Conservation (phyloP, 371 early-diverging fungal species). For the Homolaphlyctis polyrhiza region DNA sequence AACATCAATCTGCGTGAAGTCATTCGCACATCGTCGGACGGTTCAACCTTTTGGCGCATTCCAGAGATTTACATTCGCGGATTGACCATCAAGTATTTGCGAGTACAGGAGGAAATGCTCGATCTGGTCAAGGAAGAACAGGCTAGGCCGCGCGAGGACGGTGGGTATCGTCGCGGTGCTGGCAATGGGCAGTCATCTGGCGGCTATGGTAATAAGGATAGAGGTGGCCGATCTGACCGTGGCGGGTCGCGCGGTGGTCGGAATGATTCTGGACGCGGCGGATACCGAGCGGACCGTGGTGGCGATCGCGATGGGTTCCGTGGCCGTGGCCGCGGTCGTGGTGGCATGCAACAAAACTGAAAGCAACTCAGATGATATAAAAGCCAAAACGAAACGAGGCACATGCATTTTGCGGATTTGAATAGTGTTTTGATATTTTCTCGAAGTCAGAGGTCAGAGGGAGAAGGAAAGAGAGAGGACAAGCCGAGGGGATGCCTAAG, state of each 20-base stretch:
- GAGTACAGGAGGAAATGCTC: conserved; percentile 82
- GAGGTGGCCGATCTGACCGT: conserved; percentile 31
- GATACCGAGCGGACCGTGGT: conserved; percentile 19
- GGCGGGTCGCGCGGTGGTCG: conserved; percentile 35
- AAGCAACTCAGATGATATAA: neutral
- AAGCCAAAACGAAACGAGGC: neutral
- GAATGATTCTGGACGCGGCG: neutral
- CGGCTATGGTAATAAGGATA: conserved; percentile 13
- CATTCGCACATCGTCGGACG: conserved; percentile 89
- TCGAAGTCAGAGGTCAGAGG: too few species aligned
- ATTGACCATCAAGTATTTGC: conserved; percentile 89
- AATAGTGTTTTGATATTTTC: too few species aligned
- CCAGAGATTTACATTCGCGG: conserved; percentile 92
- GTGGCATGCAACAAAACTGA: conserved; percentile 13
- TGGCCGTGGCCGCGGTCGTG: conserved; percentile 46
- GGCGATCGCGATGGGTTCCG: conserved; percentile 50
- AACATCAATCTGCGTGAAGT: conserved; percentile 94
- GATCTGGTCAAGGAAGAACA: conserved; percentile 69
- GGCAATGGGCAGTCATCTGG: too few species aligned
- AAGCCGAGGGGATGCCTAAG: too few species aligned
- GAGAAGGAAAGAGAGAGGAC: too few species aligned
- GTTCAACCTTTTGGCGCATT: conserved; percentile 87
- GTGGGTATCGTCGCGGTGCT: conserved; percentile 2
- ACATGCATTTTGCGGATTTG: too few species aligned
- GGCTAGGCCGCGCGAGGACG: neutral